Evolutionary conservation across 768 basidiomycete species (phyloP), one percentile per base, ranked within the genome.

Genomic region (Calocera cornea): DNA sequence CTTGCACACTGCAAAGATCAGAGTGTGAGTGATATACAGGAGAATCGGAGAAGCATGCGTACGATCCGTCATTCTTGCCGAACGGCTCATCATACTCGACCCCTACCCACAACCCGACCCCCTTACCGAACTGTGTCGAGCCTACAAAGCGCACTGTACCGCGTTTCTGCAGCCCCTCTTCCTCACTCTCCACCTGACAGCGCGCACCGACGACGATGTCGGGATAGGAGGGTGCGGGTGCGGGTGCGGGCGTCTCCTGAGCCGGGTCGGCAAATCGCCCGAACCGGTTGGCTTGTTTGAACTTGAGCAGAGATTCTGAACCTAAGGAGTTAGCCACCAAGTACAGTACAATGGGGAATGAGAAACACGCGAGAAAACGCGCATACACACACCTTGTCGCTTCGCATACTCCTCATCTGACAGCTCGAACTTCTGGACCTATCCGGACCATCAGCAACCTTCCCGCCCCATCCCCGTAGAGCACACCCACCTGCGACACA

Each of bases 61-160:
- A 95, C 94, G 86, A 87, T 71, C 95, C 95, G 75, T 97, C 90
- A 69, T 95, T 94, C 79, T 95, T 97, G 12, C 95, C 95, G 27
- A 92, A 81, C 1, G 95, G 95, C 72, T 98, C 95, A 74, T 98
- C 95, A 73, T 94, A 91, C 75, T 95, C 92, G 22, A 98, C 81
- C 0, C 95, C 95, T 0, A 97, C 83, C 95, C 95, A 98, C 0
- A 85, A 76, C 0, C 87, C 85, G 2, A 76, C 74, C 16, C 80
- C 83, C 68, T 81, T 83, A 11, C 84, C 84, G 73, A 97, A 97
- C 67, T 82, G 80, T 0, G 94, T 92, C 40, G 79, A 75, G 0
- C 95, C 95, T 31, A 93, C 86, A 72, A 87, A 97, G n/a, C 87
- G 81, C 44, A 97, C 87, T 0, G 86, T 86, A 0, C 95, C 95